Base-by-base conservation (phyloP, 1,139 yeast species). In the Kluyveromyces marxianus region DNA sequence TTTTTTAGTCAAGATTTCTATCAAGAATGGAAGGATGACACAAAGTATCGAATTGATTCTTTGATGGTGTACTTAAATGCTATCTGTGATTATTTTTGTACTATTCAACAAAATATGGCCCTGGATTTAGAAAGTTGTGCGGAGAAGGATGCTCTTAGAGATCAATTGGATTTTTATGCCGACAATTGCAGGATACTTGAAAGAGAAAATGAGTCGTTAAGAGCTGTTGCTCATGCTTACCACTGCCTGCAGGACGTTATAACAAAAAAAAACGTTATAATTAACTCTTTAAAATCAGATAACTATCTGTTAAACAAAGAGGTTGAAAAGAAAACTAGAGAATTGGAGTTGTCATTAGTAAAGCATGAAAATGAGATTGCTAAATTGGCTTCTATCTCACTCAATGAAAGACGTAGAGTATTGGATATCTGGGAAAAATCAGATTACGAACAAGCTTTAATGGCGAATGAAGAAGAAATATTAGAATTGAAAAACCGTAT, bases 61-160 rank as follows among this genome's bases (percentile, higher is more conserved):
- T 34, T 40, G 14, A 40, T 40, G 43, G 27, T 34, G 7, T 40
- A 34, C 27, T 40, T 40, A 34, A 27, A 40, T 21, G 38, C 34
- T n/a, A 40, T 34, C 7, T 40, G 43, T 21, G 27, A 35, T 4
- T 40, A 40, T 34, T 40, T 33, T 26, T 24, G 35, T 3, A 21
- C 43, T 2, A n/a, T 40, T 7, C 37, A 26, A 21, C 25, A 33
- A 6, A 14, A 40, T 4, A 34, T 40, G 24, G 14, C 27, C 7
- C 24, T 39, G 21, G 5, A 3, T 24, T 26, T 39, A 6, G 36
- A 39, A 25, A 25, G 25, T 4, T n/a, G 26, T 33, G 36, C 36
- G 3, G 3, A 39, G 26, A 21, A 6, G 30, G 8, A 39, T 4
- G 28, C n/a, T 32, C 25, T 25, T 4, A n/a, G 14, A 5, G 28